Evolutionary conservation across 805 yeast species (phyloP).

Genomic region (Kodamaea jinghongensis): DNA sequence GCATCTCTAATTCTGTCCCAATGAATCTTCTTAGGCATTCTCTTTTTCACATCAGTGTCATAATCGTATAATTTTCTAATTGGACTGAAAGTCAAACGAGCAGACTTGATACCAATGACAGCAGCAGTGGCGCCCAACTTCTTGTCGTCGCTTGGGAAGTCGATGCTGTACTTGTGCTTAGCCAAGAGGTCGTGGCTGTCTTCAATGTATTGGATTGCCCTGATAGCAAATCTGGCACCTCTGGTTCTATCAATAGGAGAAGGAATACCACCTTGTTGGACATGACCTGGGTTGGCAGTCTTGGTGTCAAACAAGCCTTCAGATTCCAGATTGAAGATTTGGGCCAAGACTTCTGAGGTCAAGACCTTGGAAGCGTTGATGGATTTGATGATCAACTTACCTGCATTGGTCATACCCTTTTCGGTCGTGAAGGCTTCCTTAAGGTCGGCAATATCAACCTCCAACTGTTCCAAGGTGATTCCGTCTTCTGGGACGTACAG

Average conservation of each 20-base stretch:
- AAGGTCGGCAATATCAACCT: slow-evolving; percentile 71
- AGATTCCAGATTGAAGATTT: slow-evolving; percentile 78
- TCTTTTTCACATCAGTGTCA: slow-evolving; percentile 75
- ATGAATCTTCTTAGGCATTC: slow-evolving; percentile 87
- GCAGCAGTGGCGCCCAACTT: slow-evolving; percentile 38
- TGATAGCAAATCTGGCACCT: slow-evolving; percentile 87
- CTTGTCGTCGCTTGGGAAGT: slow-evolving; percentile 32
- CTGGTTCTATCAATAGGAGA: slow-evolving; percentile 90
- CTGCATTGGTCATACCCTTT: slow-evolving; percentile 76
- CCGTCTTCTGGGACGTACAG: slow-evolving; percentile 89
- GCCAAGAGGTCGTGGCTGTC: slow-evolving; percentile 29
- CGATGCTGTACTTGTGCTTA: slow-evolving; percentile 23
- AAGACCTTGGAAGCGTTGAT: slow-evolving; percentile 81
- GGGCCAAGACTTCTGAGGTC: slow-evolving; percentile 77
- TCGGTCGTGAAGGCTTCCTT: slow-evolving; percentile 68
- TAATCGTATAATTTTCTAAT: slow-evolving; percentile 76
- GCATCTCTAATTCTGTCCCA: slow-evolving; percentile 77
- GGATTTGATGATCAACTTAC: slow-evolving; percentile 80
- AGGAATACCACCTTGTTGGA: slow-evolving; percentile 96
- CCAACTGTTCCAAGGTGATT: slow-evolving; percentile 62
- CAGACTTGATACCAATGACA: slow-evolving; percentile 55
- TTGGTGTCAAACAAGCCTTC: slow-evolving; percentile 79
- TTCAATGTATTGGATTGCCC: slow-evolving; percentile 86
- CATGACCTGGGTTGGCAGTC: slow-evolving; percentile 97
- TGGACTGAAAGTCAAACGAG: slow-evolving; percentile 72